Percentiles rank a stretch among this genome's conserved stretches.
Conservation (phyloP, 2,329 filamentous ascomycete genomes). For the Teratosphaeria pseudoeucalypti region DNA sequence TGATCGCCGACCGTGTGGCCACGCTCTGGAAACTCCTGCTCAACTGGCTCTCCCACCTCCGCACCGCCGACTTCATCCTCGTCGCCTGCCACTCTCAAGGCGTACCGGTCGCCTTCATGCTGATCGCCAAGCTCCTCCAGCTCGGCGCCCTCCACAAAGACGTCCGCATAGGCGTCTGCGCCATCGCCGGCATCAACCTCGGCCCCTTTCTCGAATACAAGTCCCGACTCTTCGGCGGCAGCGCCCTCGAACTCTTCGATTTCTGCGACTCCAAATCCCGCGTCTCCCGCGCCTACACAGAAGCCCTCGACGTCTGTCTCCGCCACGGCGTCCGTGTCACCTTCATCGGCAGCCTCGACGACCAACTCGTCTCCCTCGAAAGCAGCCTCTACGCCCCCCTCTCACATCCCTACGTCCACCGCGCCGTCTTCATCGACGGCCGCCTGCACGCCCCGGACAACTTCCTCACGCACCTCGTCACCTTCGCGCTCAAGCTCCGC, state of each 20-base stretch:
- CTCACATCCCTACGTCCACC: conserved; percentile 84
- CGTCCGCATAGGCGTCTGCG: conserved; percentile 75
- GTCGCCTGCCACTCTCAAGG: conserved; percentile 94
- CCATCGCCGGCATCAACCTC: conserved; percentile 81
- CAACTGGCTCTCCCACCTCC: conserved; percentile 89
- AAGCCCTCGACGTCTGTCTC: conserved; percentile 62
- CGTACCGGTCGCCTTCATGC: conserved; percentile 84
- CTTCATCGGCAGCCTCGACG: conserved; percentile 89
- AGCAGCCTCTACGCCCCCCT: conserved; percentile 81
- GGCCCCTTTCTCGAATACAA: conserved; percentile 91
- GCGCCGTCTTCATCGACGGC: conserved; percentile 92
- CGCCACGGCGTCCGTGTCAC: conserved; percentile 72
- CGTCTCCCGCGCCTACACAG: conserved; percentile 72
- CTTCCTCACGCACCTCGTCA: conserved; percentile 86
- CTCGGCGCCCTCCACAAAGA: conserved; percentile 66
- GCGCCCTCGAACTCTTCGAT: conserved; percentile 89
- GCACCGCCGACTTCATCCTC: conserved; percentile 76
- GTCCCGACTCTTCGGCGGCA: conserved; percentile 77
- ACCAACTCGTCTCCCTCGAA: conserved; percentile 89
- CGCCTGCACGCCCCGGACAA: conserved; percentile 74
- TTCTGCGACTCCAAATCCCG: conserved; percentile 74
- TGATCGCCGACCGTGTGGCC: conserved; percentile 78
- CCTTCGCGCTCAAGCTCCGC: conserved; percentile 84
- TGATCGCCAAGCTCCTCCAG: conserved; percentile 84
- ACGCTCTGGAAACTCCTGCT: conserved; percentile 88